A percentile compares a stretch with the other conserved stretches of the same genome.
Evolutionary conservation across 306 rosid genomes (phyloP).

Genomic region (Begonia fuchsioides): DNA sequence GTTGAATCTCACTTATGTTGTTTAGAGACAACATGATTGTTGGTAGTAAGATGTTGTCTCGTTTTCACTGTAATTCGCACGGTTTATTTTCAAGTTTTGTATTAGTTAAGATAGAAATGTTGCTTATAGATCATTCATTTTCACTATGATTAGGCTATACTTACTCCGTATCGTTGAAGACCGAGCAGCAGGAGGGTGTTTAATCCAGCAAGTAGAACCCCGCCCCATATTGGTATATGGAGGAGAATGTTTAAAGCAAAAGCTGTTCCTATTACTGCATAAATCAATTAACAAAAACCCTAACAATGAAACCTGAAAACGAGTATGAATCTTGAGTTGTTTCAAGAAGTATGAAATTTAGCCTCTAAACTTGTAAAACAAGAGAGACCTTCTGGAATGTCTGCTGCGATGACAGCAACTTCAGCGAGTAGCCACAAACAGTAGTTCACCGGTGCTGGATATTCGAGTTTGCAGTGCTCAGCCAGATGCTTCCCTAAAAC

Average conservation of each 20-base stretch:
- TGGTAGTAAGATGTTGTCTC: too few relatives aligned
- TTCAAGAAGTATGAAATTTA: too few relatives aligned
- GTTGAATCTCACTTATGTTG: too few relatives aligned
- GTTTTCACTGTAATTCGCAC: too few relatives aligned
- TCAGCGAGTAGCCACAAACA: conserved; percentile 10
- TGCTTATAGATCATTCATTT: too few relatives aligned
- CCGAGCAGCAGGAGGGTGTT: conserved; percentile 11
- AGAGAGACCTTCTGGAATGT: conserved; percentile 9
- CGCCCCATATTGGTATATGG: conserved; percentile 9
- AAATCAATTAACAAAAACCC: too few relatives aligned
- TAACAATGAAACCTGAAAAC: too few relatives aligned
- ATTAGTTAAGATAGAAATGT: too few relatives aligned
- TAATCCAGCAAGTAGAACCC: conserved; percentile 11
- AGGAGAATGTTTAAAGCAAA: conserved; percentile 8
- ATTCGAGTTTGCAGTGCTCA: conserved; percentile 10
- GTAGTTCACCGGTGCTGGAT: neutral
- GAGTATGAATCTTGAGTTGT: too few relatives aligned
- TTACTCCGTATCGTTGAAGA: conserved; percentile 10
- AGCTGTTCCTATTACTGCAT: conserved; percentile 9
- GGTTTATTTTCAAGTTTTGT: too few relatives aligned
- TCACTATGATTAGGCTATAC: neutral
- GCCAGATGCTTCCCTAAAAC: conserved; percentile 13
- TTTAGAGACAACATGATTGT: too few relatives aligned
- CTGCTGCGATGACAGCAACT: conserved; percentile 10
- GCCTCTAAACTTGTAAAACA: neutral